A percentile compares a stretch with the other conserved stretches of the same genome.
phyloP scores from a whole-genome alignment of 2,329 filamentous ascomycete genomes.

The Onygenales sp. region DNA sequence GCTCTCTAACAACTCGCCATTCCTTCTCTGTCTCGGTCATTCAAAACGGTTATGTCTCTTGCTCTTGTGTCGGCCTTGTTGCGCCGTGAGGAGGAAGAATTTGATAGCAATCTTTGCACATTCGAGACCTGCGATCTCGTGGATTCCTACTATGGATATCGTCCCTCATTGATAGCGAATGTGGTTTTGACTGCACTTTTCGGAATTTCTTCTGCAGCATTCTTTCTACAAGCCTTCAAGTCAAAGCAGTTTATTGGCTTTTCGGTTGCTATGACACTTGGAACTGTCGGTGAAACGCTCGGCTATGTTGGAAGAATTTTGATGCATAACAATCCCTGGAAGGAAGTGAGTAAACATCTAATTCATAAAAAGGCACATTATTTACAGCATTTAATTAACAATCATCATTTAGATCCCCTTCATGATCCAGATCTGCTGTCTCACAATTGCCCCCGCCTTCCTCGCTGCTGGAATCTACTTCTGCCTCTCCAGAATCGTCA shows the following conservation, averaged over 20 bases:
- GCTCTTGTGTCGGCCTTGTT: background rate
- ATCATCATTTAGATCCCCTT: constrained; percentile 11
- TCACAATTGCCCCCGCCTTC: constrained; percentile 58
- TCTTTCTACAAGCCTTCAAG: constrained; percentile 5
- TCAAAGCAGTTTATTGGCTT: constrained; percentile 9
- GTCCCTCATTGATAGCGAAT: constrained; percentile 9
- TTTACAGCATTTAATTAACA: background rate
- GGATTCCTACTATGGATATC: constrained; percentile 8
- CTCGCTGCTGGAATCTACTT: constrained; percentile 56
- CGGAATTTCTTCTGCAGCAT: constrained; percentile 4
- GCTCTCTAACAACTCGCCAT: too few relatives aligned
- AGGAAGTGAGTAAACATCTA: constrained; percentile 5
- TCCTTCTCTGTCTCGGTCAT: too few relatives aligned
- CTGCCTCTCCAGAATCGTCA: constrained; percentile 40
- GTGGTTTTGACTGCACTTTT: constrained; percentile 7
- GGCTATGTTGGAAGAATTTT: constrained; percentile 52
- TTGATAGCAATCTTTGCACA: constrained; percentile 5
- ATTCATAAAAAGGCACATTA: too few relatives aligned
- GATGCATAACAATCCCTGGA: constrained; percentile 42
- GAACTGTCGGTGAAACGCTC: constrained; percentile 46
- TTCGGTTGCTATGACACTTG: constrained; percentile 42
- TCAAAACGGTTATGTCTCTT: background rate
- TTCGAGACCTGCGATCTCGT: constrained; percentile 10
- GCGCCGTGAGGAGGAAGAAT: background rate
- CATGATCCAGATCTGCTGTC: constrained; percentile 35